phyloP scores from a whole-genome alignment of 2,329 filamentous ascomycete genomes.

The Alternaria viburni region DNA sequence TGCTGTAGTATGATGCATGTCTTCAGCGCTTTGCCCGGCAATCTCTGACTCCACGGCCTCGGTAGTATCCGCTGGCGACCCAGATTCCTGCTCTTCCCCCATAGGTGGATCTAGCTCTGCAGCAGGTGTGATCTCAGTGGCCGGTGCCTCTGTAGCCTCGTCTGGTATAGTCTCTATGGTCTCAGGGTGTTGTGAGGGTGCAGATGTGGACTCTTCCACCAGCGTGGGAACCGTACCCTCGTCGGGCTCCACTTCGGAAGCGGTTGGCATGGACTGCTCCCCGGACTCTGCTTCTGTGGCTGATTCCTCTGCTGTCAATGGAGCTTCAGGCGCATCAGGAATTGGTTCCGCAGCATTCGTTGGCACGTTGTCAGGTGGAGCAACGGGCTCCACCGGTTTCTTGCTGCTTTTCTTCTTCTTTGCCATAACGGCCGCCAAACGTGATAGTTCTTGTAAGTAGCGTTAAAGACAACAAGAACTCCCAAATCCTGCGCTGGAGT shows the following conservation, averaged over 20 bases:
- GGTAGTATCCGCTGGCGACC: conserved; percentile 1
- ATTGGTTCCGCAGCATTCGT: conserved; percentile 27
- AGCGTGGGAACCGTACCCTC: conserved; percentile 25
- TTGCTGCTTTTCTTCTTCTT: conserved; percentile 44
- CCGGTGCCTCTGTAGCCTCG: conserved; percentile 3
- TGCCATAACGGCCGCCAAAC: conserved; percentile 29
- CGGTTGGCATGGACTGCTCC: conserved; percentile 15
- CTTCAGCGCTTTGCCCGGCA: conserved; percentile 4
- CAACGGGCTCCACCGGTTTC: conserved; percentile 36
- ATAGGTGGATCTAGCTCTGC: conserved; percentile 10
- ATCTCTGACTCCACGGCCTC: conserved; percentile 1
- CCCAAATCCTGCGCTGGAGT: conserved; percentile 10
- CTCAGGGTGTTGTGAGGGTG: conserved; percentile 17
- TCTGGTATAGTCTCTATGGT: conserved; percentile 7
- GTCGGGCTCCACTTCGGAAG: conserved; percentile 9
- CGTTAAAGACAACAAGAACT: conserved; percentile 12
- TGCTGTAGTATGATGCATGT: neutral
- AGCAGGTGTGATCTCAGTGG: conserved; percentile 5
- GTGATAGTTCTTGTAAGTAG: conserved; percentile 32
- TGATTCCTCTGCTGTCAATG: conserved; percentile 25
- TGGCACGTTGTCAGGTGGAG: conserved; percentile 36
- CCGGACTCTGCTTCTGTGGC: conserved; percentile 14
- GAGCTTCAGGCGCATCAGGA: conserved; percentile 21
- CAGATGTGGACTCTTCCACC: conserved; percentile 24
- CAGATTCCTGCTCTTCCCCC: conserved; percentile 4